Percentiles rank a stretch among this genome's conserved stretches.
These are phyloP conservation scores for Arachis stenosperma DNA, from an alignment of 306 rosid genomes.

Conservation along the genomic window DNA sequence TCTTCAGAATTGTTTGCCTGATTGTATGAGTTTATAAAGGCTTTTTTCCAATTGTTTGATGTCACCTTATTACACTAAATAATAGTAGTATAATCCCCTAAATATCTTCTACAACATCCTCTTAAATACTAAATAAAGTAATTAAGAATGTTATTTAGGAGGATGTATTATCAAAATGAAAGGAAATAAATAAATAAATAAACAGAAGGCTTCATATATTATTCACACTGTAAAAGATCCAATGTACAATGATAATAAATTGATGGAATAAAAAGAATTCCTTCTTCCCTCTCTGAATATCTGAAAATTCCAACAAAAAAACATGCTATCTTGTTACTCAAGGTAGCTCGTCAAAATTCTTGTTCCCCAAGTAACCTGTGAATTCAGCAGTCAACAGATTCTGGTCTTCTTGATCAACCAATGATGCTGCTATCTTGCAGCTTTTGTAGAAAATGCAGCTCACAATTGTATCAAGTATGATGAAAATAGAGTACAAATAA, in stretches of 20 bases:
- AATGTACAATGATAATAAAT: constrained; percentile 34
- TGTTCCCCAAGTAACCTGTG: constrained; percentile 35
- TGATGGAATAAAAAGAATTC: constrained; percentile 32
- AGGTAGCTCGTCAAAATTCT: constrained; percentile 53
- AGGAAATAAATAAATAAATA: constrained; percentile 31
- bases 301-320: constrained; percentile 20
- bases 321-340: constrained; percentile 15
- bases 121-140: too few relatives aligned
- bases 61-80: too few relatives aligned
- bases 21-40: too few relatives aligned
- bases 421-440: constrained; percentile 45
- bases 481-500: constrained; percentile 68
- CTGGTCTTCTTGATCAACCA: constrained; percentile 39
- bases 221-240: constrained; percentile 39
- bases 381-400: constrained; percentile 37
- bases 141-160: too few relatives aligned
- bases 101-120: too few relatives aligned
- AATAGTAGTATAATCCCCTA: too few relatives aligned
- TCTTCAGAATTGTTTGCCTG: constrained; percentile 8
- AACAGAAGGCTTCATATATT: constrained; percentile 20
- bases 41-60: too few relatives aligned
- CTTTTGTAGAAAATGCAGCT: constrained; percentile 67
- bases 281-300: constrained; percentile 18
- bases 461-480: constrained; percentile 71
- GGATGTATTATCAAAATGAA: not conserved